These are phyloP conservation scores for Earliella scabrosa DNA, from an alignment of 1,284 basidiomycete genomes.

Conservation along the genomic window DNA sequence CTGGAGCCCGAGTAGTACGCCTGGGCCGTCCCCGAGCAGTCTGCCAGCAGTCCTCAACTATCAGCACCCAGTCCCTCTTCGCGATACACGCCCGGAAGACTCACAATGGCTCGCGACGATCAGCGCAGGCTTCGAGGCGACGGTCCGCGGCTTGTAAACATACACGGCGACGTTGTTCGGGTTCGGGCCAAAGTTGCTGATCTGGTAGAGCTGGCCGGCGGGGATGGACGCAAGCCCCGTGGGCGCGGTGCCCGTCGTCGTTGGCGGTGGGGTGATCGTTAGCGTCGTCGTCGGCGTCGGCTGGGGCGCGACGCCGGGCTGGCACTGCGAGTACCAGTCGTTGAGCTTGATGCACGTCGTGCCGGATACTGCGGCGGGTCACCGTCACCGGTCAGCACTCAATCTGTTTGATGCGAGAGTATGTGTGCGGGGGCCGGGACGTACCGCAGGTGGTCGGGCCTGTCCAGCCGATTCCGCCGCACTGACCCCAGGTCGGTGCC, in stretches of 20 bases:
- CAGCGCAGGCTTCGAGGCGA: conserved; percentile 42
- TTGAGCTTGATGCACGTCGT: conserved; percentile 30
- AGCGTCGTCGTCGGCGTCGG: conserved; percentile 12
- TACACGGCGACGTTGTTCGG: conserved; percentile 54
- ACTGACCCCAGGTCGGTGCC: conserved; percentile 38
- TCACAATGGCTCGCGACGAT: conserved; percentile 52
- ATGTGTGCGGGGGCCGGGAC: too few relatives aligned
- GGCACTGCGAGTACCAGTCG: conserved; percentile 40
- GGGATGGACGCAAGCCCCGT: conserved; percentile 14
- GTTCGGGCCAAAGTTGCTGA: conserved; percentile 48
- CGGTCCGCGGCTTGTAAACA: conserved; percentile 49
- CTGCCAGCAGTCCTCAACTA: background rate
- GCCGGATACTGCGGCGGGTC: conserved; percentile 33
- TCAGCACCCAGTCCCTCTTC: conserved; percentile 23
- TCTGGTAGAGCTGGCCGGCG: conserved; percentile 23
- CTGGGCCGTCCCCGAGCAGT: conserved; percentile 55
- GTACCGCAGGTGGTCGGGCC: conserved; percentile 43
- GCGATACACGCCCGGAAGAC: conserved; percentile 50
- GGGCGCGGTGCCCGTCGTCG: background rate
- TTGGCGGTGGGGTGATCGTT: background rate
- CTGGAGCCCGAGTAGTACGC: conserved; percentile 54
- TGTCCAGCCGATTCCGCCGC: conserved; percentile 41
- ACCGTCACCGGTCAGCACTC: too few relatives aligned
- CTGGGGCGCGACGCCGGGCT: conserved; percentile 27
- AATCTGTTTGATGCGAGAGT: too few relatives aligned